Evolutionary conservation across 83 land plant genomes (phyloP).

Genomic region (Larix sibirica): DNA sequence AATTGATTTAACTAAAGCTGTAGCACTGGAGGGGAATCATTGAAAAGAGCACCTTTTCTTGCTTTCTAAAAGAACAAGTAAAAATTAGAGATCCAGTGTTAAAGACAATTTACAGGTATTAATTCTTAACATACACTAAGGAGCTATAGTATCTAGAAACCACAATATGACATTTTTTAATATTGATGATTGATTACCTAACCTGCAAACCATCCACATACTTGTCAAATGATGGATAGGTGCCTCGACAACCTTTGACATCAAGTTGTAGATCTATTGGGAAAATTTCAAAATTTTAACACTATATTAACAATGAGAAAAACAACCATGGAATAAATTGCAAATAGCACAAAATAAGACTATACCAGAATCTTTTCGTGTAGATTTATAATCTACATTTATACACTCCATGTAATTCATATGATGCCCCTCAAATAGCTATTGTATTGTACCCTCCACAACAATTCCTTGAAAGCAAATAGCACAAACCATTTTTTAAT

Average conservation of each 20-base stretch:
- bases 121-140: no score
- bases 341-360: no score
- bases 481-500: background rate
- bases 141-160: no score
- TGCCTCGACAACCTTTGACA: constrained; percentile 95
- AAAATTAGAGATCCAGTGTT: background rate
- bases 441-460: constrained; percentile 98
- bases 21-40: constrained; percentile 96
- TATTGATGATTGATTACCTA: no score
- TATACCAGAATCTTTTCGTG: constrained; percentile 78
- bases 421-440: constrained; percentile 97
- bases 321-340: constrained; percentile 44
- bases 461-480: constrained; percentile 69
- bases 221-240: constrained; percentile 95
- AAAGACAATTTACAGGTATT: no score
- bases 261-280: constrained; percentile 93
- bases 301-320: no score
- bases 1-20: constrained; percentile 96
- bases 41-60: constrained; percentile 92
- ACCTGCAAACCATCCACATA: constrained; percentile 84
- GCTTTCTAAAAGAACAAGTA: constrained; percentile 35
- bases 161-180: no score
- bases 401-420: constrained; percentile 99
- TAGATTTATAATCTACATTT: constrained; percentile 97
- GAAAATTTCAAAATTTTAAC: background rate